Evolutionary conservation across 331 rosid genomes (phyloP).

Genomic region (Saraca asoca): DNA sequence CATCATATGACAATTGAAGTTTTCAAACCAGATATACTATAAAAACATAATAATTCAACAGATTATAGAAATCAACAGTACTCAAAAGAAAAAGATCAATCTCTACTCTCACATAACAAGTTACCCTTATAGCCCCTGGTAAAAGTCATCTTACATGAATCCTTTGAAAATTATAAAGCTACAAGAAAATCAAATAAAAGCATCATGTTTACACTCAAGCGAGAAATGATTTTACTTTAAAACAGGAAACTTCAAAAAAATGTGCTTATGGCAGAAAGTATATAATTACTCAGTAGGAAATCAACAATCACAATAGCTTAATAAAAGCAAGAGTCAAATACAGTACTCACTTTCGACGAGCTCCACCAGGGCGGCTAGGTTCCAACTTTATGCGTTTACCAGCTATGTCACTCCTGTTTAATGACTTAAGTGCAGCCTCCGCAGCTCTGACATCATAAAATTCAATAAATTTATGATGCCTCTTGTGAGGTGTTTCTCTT

Average conservation of each 20-base stretch:
- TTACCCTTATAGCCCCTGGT: neutral
- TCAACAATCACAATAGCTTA: neutral
- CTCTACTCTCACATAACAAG: neutral
- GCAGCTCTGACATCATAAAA: slow-evolving; percentile 86
- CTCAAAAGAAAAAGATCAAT: neutral
- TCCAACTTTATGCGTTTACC: slow-evolving; percentile 93
- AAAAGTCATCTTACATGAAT: neutral
- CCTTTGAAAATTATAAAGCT: neutral
- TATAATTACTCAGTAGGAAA: too few relatives aligned
- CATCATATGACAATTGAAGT: neutral
- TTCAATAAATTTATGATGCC: slow-evolving; percentile 87
- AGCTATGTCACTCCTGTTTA: slow-evolving; percentile 84
- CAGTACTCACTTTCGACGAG: slow-evolving; percentile 75
- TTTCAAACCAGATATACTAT: neutral
- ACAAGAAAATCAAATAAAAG: too few relatives aligned
- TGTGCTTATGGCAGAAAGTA: neutral
- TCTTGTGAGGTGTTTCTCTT: slow-evolving; percentile 93
- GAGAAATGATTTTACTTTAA: neutral
- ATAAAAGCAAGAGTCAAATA: slow-evolving; percentile 16
- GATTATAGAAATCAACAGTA: neutral
- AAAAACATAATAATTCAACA: too few relatives aligned
- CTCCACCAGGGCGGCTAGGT: slow-evolving; percentile 95
- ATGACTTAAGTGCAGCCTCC: slow-evolving; percentile 77
- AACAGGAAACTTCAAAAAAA: neutral
- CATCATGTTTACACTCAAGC: too few relatives aligned